Percentiles rank a stretch among this genome's conserved stretches.
Evolutionary conservation across 805 yeast genomes (phyloP).

Genomic region (Metschnikowia baotianmanensis): DNA sequence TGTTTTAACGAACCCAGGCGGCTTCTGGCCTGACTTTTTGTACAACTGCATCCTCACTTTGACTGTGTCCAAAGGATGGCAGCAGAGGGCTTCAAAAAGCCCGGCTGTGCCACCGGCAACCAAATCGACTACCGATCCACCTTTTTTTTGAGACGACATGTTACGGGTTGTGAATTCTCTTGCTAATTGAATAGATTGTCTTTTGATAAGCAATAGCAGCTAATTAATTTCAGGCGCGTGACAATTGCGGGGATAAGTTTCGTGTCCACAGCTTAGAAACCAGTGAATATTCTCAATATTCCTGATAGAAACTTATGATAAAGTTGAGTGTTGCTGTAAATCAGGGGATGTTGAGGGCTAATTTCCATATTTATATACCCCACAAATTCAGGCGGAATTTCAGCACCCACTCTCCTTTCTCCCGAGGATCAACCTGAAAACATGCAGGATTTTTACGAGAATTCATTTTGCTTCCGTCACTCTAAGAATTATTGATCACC

Average conservation of each 20-base stretch:
- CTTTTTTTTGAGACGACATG: conserved; percentile 29
- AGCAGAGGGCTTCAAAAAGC: conserved; percentile 91
- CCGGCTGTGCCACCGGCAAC: conserved; percentile 98
- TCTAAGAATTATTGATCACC: background rate
- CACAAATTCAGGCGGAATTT: conserved; percentile 2
- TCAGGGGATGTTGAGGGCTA: background rate
- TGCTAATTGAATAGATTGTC: background rate
- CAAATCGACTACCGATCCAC: conserved; percentile 55
- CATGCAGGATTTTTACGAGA: conserved; percentile 2
- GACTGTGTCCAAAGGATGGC: conserved; percentile 97
- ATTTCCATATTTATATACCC: conserved; percentile 13
- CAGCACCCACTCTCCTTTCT: conserved; percentile 13
- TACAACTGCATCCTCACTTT: conserved; percentile 96
- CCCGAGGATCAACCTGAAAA: conserved; percentile 14
- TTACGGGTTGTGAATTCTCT: background rate
- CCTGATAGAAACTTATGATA: too few species aligned
- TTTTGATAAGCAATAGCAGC: too few species aligned
- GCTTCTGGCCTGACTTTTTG: conserved; percentile 65
- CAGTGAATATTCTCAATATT: too few species aligned
- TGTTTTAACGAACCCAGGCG: conserved; percentile 84
- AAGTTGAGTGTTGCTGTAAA: too few species aligned
- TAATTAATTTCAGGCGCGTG: too few species aligned
- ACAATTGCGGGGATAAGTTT: too few species aligned
- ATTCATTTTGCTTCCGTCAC: background rate
- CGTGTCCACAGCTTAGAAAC: too few species aligned